Base-by-base conservation (phyloP, 75 land plant species). In the Gnetum montanum region DNA sequence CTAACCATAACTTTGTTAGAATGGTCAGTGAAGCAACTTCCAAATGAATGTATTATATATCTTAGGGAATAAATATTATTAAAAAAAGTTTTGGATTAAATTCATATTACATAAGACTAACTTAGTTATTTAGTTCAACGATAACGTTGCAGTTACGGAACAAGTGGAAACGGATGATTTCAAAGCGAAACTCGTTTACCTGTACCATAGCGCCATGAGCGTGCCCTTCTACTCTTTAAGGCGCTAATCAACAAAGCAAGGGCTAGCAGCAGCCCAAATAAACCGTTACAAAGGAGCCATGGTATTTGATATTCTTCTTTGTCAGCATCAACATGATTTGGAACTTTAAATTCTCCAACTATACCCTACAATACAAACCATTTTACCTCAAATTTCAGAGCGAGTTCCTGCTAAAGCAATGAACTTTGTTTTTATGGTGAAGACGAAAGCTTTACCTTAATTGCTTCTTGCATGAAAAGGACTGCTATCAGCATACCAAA, bases 401-500 rank as follows among this genome's bases (percentile, higher is more conserved):
- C 38, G 38, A 41, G 12, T 0, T 8, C 38, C 12, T 36, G 12
- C 12, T 8, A 36, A 36, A 36, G 38, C 38, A 36, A 41, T 41
- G 43, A 15, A 41, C 43, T 29, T 11, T 18, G 7, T 15, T 4
- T 34, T 8, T 24, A 4, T n/a, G 41, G 29, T 12, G 23, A 10
- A 34, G 22, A 35, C 12, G 31, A 5, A 19, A 27, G 13, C 55
- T 15, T 26, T 46, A 90, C 96, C 80, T 87, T 87, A 43, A 90
- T 72, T 16, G 92, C 93, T 68, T 90, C 74, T 71, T 90, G 88
- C 37, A 87, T 63, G 58, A 90, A 90, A 5, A 90, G 73, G 52
- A 90, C 76, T 0, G 96, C 66, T 49, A 90, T 90, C 54, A 90
- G 69, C 81, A 83, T 80, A 33, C 92, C 96, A 66, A 90, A 90